These are phyloP conservation scores for Chrysoporthe puriensis DNA, from an alignment of 2,329 filamentous ascomycete species.

Conservation along the genomic window DNA sequence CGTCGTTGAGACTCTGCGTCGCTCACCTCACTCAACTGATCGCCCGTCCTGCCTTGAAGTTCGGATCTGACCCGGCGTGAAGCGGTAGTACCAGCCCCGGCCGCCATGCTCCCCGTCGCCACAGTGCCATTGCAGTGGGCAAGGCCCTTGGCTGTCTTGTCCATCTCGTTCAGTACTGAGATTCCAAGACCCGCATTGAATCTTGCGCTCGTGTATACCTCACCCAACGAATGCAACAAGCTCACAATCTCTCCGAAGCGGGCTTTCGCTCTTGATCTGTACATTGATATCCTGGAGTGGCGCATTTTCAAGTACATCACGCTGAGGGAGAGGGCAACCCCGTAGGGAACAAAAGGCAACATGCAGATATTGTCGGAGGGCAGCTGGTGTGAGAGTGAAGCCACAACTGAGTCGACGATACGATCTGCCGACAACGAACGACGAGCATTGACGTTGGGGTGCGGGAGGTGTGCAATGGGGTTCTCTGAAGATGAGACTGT, in stretches of 20 bases:
- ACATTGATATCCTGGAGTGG: slow-evolving; percentile 62
- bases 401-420: slow-evolving; percentile 57
- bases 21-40: not conserved
- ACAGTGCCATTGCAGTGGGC: not conserved
- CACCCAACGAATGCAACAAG: slow-evolving; percentile 55
- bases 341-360: slow-evolving; percentile 64
- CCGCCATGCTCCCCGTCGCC: slow-evolving; percentile 29
- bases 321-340: slow-evolving; percentile 62
- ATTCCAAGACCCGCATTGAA: slow-evolving; percentile 60
- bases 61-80: not conserved
- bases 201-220: slow-evolving; percentile 61
- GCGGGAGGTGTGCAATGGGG: slow-evolving; percentile 43
- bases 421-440: slow-evolving; percentile 61
- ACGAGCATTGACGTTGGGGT: slow-evolving; percentile 57
- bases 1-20: not conserved
- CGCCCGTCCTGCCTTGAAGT: not conserved
- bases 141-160: slow-evolving; percentile 53
- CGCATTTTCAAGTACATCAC: slow-evolving; percentile 68
- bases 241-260: slow-evolving; percentile 59
- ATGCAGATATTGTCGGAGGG: slow-evolving; percentile 46
- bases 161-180: slow-evolving; percentile 59
- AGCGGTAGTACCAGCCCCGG: not conserved
- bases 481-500: slow-evolving; percentile 31
- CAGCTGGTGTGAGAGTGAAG: slow-evolving; percentile 38
- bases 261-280: slow-evolving; percentile 57